Evolutionary conservation across 1,284 basidiomycete species (phyloP).

Genomic region (Ceratobasidium sp.): DNA sequence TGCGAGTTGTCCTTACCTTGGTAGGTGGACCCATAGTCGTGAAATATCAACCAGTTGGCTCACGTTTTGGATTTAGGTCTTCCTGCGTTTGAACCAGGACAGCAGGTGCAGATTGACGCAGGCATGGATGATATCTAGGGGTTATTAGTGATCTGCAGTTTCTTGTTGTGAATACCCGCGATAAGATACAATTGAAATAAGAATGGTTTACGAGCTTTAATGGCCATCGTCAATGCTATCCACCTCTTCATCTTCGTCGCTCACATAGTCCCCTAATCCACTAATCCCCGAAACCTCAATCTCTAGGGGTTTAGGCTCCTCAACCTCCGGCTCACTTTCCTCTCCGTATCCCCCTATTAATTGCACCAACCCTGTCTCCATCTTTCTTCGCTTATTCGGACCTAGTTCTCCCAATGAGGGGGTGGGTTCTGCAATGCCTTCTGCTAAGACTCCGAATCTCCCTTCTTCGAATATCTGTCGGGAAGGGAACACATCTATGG

Average conservation of each 20-base stretch:
- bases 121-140: constrained; percentile 80
- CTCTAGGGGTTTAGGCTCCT: neutral
- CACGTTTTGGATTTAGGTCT: constrained; percentile 62
- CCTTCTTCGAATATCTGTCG: constrained; percentile 61
- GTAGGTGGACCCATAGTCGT: constrained; percentile 59
- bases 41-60: constrained; percentile 44
- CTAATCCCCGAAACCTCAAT: constrained; percentile 59
- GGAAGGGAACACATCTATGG: constrained; percentile 73
- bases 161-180: neutral
- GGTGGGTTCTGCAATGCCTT: constrained; percentile 62
- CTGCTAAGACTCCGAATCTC: constrained; percentile 60
- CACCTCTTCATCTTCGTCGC: constrained; percentile 59
- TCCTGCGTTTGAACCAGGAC: constrained; percentile 97
- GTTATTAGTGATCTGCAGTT: neutral
- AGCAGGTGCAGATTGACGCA: constrained; percentile 91
- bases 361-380: constrained; percentile 39
- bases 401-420: constrained; percentile 54
- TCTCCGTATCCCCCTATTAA: constrained; percentile 26
- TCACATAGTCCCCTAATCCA: constrained; percentile 71
- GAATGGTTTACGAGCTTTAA: neutral
- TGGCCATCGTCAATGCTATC: constrained; percentile 41
- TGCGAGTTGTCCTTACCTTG: constrained; percentile 92
- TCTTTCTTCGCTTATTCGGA: constrained; percentile 29
- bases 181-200: constrained; percentile 16
- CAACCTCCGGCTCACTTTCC: constrained; percentile 28